Evolutionary conservation across 352 stramenopile genomes (phyloP).

Genomic region (Globisporangium takayamanum): DNA sequence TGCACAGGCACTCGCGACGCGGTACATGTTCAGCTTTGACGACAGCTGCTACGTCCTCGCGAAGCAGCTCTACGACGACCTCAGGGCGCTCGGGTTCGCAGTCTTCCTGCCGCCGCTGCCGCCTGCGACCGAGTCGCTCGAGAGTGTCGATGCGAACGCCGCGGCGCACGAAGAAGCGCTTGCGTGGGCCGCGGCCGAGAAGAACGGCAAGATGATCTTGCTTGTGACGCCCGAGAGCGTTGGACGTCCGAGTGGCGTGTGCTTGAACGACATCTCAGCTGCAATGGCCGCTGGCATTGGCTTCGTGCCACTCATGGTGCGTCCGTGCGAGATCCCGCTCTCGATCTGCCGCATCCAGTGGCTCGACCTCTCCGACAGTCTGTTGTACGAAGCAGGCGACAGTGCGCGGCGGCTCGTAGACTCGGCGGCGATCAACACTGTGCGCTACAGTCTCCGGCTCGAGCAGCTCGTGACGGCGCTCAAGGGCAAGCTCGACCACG

Average conservation of each 20-base stretch:
- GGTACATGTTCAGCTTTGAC: conserved; percentile 70
- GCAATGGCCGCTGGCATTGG: conserved; percentile 59
- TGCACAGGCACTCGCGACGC: conserved; percentile 12
- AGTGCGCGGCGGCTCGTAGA: conserved; percentile 10
- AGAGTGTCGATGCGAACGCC: conserved; percentile 9
- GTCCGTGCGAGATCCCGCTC: conserved; percentile 66
- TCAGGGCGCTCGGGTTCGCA: conserved; percentile 34
- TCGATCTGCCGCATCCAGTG: conserved; percentile 81
- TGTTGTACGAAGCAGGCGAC: conserved; percentile 32
- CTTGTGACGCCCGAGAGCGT: conserved; percentile 69
- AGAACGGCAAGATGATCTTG: conserved; percentile 63
- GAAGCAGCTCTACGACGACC: conserved; percentile 43
- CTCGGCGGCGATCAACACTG: conserved; percentile 29
- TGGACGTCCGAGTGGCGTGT: conserved; percentile 48
- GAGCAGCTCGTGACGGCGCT: conserved; percentile 53
- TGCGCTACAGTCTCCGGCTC: conserved; percentile 43
- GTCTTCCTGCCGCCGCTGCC: conserved; percentile 27
- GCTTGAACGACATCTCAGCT: conserved; percentile 69
- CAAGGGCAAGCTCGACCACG: conserved; percentile 59
- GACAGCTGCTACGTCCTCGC: conserved; percentile 51
- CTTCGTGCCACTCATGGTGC: conserved; percentile 70
- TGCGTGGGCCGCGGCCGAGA: conserved; percentile 45
- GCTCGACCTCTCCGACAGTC: conserved; percentile 67
- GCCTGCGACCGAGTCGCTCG: background rate
- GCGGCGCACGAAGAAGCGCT: conserved; percentile 44